Evolutionary conservation across 2,329 filamentous ascomycete genomes (phyloP), one percentile per base, ranked within the genome.

Genomic region (Cladobotryum protrusum): DNA sequence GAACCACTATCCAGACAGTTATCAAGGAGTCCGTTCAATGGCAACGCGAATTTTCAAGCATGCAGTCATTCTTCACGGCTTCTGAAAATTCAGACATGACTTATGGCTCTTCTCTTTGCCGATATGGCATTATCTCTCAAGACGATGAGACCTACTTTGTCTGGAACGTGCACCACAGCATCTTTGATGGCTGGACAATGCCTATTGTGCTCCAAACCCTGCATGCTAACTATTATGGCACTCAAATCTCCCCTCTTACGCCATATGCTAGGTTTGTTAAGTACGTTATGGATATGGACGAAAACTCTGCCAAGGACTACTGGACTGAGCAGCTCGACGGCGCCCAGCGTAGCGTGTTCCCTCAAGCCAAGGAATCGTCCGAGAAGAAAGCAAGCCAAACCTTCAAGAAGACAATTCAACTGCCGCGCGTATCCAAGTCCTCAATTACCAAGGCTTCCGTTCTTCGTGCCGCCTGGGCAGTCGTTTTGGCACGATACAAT

Each of bases 121-220:
- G 50, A 33, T 50, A 46, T 13, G 50, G 37, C n/a, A 15, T 50
- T 6, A 15, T 52, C 3, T 15, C 43, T 2, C 43, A 52, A 11
- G 13, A 6, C 4, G 35, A 24, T 19, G 14, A 32, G 9, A 18
- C 13, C 5, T 43, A 43, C 19, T 43, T 43, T 24, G 19, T 43
- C 40, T 17, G 13, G 15, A 43, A 14, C 13, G 19, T 43, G 6
- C 40, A 43, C 40, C 56, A 58, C 34, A 43, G 52, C 18, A 40
- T 56, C 5, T 54, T 54, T 24, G 57, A 59, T 43, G 57, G 54
- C 18, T 57, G 52, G 48, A 51, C 49, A 6, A 34, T 54, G 36
- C 18, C 35, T 19, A 29, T 52, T 18, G 19, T 57, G 17, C 33
- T 45, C 13, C 33, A 55, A 6, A 48, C 33, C n/a, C 18, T 57